A percentile compares a stretch with the other conserved stretches of the same genome.
phyloP scores from a whole-genome alignment of 805 yeast species.

The Candida sakaeoensis region DNA sequence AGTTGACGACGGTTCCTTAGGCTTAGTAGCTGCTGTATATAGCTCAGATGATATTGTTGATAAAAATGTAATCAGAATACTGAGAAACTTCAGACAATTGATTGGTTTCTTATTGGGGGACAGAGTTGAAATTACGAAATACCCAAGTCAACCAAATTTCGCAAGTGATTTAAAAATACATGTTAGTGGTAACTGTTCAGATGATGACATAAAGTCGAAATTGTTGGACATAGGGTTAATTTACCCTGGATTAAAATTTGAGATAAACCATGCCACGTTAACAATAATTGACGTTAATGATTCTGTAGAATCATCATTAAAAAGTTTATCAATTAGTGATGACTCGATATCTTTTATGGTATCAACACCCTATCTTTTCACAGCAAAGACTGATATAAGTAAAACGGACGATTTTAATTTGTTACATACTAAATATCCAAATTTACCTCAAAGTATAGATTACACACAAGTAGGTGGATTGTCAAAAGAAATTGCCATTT shows the following conservation, averaged over 20 bases:
- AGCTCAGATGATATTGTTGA: conserved; percentile 29
- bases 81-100: conserved; percentile 24
- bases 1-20: conserved; percentile 39
- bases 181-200: background rate
- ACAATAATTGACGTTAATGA: conserved; percentile 25
- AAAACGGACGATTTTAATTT: conserved; percentile 8
- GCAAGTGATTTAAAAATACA: conserved; percentile 12
- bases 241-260: conserved; percentile 49
- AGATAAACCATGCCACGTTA: conserved; percentile 13
- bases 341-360: conserved; percentile 14
- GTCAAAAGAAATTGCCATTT: conserved; percentile 51
- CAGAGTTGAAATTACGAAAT: conserved; percentile 43
- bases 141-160: conserved; percentile 45
- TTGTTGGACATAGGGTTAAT: conserved; percentile 56
- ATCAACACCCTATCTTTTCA: conserved; percentile 48
- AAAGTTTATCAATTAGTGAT: conserved; percentile 30
- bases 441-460: conserved; percentile 38
- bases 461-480: conserved; percentile 79
- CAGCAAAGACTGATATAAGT: conserved; percentile 1
- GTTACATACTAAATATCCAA: conserved; percentile 35
- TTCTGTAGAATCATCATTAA: conserved; percentile 34
- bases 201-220: conserved; percentile 32
- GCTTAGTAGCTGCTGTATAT: conserved; percentile 42
- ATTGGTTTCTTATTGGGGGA: conserved; percentile 48
- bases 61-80: conserved; percentile 25